Evolutionary conservation across 202 grass and related monocot species (phyloP), one percentile per base, ranked within the genome.

Genomic region (Carex arenaria): DNA sequence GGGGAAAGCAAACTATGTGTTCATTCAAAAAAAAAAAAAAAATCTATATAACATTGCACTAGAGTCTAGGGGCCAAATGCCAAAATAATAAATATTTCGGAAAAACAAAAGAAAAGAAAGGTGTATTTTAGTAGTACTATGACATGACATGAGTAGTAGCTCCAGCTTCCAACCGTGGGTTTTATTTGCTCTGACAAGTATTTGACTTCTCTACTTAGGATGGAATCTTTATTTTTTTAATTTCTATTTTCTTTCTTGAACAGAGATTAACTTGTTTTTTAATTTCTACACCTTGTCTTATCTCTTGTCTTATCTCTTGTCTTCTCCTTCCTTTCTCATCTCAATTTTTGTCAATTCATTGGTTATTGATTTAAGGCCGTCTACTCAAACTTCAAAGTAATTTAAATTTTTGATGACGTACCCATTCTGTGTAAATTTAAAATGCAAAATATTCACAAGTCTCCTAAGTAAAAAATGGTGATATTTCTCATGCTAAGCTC

Each of bases 281-380:
- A 56, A 67, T 34, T 54, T 64, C 22, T 34, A 45, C 28, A 52
- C 14, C 69, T 80, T 82, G 80, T 82, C 80, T 69, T 53, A 82
- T 82, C 64, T 64, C 69, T 80, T 82, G 80, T 82, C 80, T 69
- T 53, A 82, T 82, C 64, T 64, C 15, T 69, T 19, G 80, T 82
- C 80, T 69, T 52, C 13, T 55, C 55, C 63, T 32, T 32, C 17
- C 15, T 67, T 67, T 56, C 6, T 67, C 19, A 82, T 54, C 36
- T 82, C 79, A 82, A 64, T 69, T 67, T n/a, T 56, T 4, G 13
- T 54, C 63, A 68, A 57, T 67, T 55, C 64, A 82, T 18, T 54
- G 23, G 17, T 34, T 36, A 45, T 45, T 77, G 28, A 77, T 77
- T 77, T 57, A 57, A 57, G 4, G 18, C 32, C 52, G 3, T 14